Evolutionary conservation across 257 asterid genomes (phyloP).

Genomic region (Fraxinus pennsylvanica): DNA sequence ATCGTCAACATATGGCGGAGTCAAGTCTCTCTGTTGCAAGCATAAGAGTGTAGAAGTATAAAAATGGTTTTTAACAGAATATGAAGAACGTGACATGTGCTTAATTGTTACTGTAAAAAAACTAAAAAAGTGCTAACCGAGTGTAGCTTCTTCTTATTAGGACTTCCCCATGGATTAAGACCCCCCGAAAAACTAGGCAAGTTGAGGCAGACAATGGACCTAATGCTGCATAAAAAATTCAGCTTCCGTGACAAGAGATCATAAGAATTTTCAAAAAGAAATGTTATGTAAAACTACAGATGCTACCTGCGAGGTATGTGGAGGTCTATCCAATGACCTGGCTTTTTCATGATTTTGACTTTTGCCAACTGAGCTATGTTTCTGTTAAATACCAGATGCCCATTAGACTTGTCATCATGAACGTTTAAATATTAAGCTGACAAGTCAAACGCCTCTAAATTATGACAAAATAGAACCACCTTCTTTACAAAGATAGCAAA

Average conservation of each 20-base stretch:
- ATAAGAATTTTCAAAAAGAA: neutral
- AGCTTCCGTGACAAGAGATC: slow-evolving; percentile 15
- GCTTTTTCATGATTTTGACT: slow-evolving; percentile 80
- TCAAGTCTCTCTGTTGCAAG: slow-evolving; percentile 69
- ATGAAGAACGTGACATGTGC: neutral
- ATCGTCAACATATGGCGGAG: slow-evolving; percentile 91
- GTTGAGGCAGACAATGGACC: slow-evolving; percentile 92
- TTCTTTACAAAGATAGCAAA: neutral
- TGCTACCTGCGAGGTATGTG: slow-evolving; percentile 66
- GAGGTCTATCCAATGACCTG: slow-evolving; percentile 85
- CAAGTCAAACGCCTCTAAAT: neutral
- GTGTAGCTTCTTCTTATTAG: slow-evolving; percentile 56
- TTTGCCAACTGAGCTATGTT: slow-evolving; percentile 83
- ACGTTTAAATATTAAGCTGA: neutral
- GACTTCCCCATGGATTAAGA: slow-evolving; percentile 96
- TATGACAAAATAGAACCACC: slow-evolving; percentile 14
- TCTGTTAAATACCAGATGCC: slow-evolving; percentile 36
- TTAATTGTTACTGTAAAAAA: neutral
- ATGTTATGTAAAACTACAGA: neutral
- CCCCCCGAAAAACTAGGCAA: slow-evolving; percentile 99
- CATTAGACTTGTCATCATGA: neutral
- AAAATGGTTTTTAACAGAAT: neutral
- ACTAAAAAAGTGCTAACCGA: slow-evolving; percentile 48
- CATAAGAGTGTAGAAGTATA: neutral
- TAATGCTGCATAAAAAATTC: slow-evolving; percentile 52